Evolutionary conservation across 371 early-diverging fungal species (phyloP).

Genomic region (Rhizomucor pusillus): DNA sequence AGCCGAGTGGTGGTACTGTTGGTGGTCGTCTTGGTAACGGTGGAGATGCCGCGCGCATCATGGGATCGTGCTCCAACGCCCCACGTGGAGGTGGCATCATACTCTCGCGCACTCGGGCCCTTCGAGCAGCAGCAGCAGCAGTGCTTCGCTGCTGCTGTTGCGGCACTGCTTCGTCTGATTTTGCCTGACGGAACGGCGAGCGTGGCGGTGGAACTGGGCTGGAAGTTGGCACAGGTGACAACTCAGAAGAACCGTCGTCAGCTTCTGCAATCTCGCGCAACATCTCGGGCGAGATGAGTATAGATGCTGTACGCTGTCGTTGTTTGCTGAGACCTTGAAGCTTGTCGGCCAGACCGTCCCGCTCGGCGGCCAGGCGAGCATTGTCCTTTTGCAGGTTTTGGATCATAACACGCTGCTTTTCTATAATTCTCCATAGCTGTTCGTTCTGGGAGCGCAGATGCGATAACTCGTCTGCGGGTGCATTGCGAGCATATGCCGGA

Average conservation of each 20-base stretch:
- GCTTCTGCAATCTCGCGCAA: conserved; percentile 18
- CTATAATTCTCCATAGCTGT: conserved; percentile 88
- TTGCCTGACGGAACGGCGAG: conserved; percentile 19
- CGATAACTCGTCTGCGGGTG: conserved; percentile 10
- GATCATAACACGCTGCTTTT: conserved; percentile 83
- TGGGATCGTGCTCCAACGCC: conserved; percentile 30
- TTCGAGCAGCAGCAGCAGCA: conserved; percentile 14
- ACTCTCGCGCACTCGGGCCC: conserved; percentile 20
- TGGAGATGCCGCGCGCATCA: conserved; percentile 41
- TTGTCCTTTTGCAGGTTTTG: conserved; percentile 67
- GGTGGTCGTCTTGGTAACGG: conserved; percentile 19
- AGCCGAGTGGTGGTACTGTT: background rate
- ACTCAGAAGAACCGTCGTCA: conserved; percentile 15
- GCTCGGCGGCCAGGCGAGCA: conserved; percentile 49
- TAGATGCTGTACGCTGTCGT: conserved; percentile 15
- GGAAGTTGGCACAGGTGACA: conserved; percentile 2
- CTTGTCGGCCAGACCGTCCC: conserved; percentile 51
- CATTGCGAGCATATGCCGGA: background rate
- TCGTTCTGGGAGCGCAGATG: conserved; percentile 64
- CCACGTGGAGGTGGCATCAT: conserved; percentile 7
- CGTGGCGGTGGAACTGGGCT: conserved; percentile 23
- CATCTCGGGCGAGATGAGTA: conserved; percentile 19
- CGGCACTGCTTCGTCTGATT: conserved; percentile 9
- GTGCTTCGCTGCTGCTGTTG: conserved; percentile 4
- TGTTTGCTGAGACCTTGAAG: conserved; percentile 22